Conservation (phyloP, 257 asterid genomes). For the Leptodermis oblonga region DNA sequence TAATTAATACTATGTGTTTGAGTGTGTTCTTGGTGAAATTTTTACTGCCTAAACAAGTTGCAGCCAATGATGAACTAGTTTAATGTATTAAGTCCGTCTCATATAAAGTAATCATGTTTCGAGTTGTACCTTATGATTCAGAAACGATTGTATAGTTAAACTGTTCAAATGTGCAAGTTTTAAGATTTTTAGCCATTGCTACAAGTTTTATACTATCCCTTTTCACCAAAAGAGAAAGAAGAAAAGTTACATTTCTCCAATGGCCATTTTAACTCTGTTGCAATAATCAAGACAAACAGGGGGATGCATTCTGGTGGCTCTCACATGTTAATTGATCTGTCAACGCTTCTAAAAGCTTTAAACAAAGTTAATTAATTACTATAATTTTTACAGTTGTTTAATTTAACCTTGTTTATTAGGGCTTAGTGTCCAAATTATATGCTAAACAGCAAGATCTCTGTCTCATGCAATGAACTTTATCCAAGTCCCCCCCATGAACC, state of each 20-base stretch:
- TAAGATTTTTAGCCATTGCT: background rate
- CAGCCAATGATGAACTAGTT: background rate
- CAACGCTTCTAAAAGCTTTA: slow-evolving; percentile 7
- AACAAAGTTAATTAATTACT: slow-evolving; percentile 8
- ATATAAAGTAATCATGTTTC: background rate
- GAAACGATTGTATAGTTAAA: background rate
- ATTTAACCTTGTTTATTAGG: slow-evolving; percentile 14
- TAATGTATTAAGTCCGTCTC: no score
- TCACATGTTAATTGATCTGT: slow-evolving; percentile 34
- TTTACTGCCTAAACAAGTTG: background rate
- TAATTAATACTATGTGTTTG: no score
- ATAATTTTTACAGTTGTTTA: slow-evolving; percentile 24
- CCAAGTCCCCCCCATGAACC: background rate
- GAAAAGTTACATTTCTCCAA: no score
- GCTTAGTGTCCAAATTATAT: slow-evolving; percentile 1
- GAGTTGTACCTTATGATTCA: background rate
- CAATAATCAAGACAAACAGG: background rate
- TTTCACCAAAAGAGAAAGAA: no score
- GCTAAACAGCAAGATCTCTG: background rate
- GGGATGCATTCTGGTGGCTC: slow-evolving; percentile 14
- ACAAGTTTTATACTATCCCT: background rate
- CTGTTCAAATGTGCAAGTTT: background rate
- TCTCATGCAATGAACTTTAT: slow-evolving; percentile 21
- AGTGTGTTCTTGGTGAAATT: no score
- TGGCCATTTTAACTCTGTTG: no score